Base-by-base conservation (phyloP, 2,329 filamentous ascomycete genomes). In the Helotiales sp. region DNA sequence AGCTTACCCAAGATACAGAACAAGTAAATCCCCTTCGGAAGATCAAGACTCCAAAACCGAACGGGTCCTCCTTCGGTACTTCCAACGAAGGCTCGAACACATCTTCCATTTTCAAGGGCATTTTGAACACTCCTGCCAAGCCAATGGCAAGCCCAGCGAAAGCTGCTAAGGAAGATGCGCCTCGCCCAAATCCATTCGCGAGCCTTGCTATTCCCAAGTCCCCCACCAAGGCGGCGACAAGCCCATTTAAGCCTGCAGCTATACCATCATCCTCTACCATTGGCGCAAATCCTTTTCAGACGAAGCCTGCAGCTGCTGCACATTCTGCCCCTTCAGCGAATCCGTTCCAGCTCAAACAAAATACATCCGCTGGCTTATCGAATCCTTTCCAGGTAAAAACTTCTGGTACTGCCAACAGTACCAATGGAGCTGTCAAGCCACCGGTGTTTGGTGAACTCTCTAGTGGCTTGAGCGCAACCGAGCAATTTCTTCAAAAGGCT, bases 61-160 rank as follows among this genome's bases (percentile, higher is more conserved):
- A 63, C 53, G 63, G 58, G 22, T 24, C 29, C 31, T 40, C 34
- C 34, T 34, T 48, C n/a, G 64, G 58, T 29, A 68, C 67, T 13
- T 63, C 60, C 31, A 67, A 66, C 4, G 67, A 63, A n/a, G 66
- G 63, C 34, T 72, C 70, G 8, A 65, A 63, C 30, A 72, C 70
- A 5, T 69, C 68, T 15, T 69, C 66, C 19, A 55, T 71, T 12
- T 70, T 72, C 61, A 69, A 67, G 46, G 61, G 59, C 24, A 68
- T 70, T 15, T 49, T 72, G 42, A 68, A 69, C 25, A 68, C 61
- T 36, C 66, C 64, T 24, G 54, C 59, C 2, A 63, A 63, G 12
- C 22, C 60, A 29, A 57, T 57, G n/a, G 29, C 17, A 13, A 67
- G 60, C 30, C 63, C 66, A n/a, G 57, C 61, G 25, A 68, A 65